A percentile compares a stretch with the other conserved stretches of the same genome.
These are phyloP conservation scores for Canavalia gladiata DNA, from an alignment of 306 rosid species.

Conservation along the genomic window DNA sequence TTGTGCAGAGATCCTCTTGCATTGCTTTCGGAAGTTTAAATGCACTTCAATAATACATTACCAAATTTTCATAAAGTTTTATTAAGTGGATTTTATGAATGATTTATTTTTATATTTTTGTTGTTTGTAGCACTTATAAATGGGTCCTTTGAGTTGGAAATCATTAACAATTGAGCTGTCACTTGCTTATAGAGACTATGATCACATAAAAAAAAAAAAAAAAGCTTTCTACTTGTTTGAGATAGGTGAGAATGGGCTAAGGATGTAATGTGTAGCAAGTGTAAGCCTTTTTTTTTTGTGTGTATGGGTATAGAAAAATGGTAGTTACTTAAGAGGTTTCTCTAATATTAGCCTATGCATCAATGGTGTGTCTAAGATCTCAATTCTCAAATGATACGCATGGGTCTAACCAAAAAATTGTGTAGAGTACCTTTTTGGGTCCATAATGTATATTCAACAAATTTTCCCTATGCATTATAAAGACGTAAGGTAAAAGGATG, in stretches of 20 bases:
- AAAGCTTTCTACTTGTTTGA: not conserved
- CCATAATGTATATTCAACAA: not conserved
- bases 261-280: no score
- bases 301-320: no score
- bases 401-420: no score
- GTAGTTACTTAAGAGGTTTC: no score
- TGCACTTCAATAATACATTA: not conserved
- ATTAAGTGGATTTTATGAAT: not conserved
- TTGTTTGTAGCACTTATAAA: not conserved
- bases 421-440: no score
- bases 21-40: not conserved
- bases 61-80: not conserved
- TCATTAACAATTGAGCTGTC: not conserved
- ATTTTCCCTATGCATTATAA: not conserved
- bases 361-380: no score
- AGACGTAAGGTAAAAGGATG: not conserved
- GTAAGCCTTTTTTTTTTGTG: no score
- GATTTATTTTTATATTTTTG: not conserved
- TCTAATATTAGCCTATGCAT: no score
- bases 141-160: not conserved
- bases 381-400: no score
- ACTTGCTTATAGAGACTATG: not conserved
- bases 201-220: not conserved
- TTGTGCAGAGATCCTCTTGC: constrained; percentile 3
- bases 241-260: not conserved